These are phyloP conservation scores for Myxozyma lipomycoides DNA, from an alignment of 805 yeast species.

Conservation along the genomic window DNA sequence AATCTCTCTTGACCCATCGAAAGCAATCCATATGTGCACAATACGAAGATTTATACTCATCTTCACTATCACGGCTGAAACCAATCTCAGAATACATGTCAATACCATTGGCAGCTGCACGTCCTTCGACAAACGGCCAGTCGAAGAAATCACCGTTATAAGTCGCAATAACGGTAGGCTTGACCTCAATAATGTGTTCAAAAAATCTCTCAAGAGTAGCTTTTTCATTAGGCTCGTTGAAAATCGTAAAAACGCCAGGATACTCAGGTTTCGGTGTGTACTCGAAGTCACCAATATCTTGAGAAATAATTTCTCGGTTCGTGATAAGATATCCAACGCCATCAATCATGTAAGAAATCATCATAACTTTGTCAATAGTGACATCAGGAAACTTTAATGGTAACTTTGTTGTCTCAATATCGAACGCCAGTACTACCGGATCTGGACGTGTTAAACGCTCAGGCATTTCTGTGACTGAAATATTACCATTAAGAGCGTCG, in stretches of 20 bases:
- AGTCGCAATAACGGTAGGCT: constrained; percentile 96
- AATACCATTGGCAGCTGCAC: constrained; percentile 78
- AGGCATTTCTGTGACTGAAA: constrained; percentile 54
- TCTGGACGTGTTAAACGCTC: constrained; percentile 92
- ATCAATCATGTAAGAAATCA: constrained; percentile 99
- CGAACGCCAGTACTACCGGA: constrained; percentile 94
- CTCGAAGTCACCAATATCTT: constrained; percentile 94
- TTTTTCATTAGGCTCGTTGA: constrained; percentile 83
- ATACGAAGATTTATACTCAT: constrained; percentile 85
- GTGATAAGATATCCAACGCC: constrained; percentile 94
- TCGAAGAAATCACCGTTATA: constrained; percentile 98
- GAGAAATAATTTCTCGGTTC: constrained; percentile 87
- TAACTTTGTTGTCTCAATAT: constrained; percentile 95
- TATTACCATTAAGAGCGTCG: constrained; percentile 54
- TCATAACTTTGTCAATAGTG: constrained; percentile 87
- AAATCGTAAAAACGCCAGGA: constrained; percentile 82
- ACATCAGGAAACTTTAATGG: constrained; percentile 96
- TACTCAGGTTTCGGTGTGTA: constrained; percentile 97
- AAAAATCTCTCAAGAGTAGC: constrained; percentile 71
- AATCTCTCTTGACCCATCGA: constrained; percentile 97
- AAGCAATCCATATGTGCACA: constrained; percentile 97
- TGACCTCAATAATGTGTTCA: constrained; percentile 81
- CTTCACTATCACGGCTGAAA: constrained; percentile 81
- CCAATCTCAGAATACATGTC: constrained; percentile 93
- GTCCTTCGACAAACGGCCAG: constrained; percentile 95